Base-by-base conservation (phyloP, 202 grass and related monocot genomes). In the Schoenoplectus tabernaemontani region DNA sequence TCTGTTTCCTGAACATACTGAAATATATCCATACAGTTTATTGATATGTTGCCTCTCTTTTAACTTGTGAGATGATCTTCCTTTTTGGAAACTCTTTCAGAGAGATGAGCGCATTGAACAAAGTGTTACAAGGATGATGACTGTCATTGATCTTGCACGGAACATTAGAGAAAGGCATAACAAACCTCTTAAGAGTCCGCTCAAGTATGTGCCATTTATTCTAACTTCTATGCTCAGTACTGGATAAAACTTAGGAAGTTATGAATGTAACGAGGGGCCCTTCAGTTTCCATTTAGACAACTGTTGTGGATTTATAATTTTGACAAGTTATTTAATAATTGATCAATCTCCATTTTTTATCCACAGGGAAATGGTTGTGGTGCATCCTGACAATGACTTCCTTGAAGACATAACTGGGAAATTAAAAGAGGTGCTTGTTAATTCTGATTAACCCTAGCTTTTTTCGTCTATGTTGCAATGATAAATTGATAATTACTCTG, bases 41-140 rank as follows among this genome's bases (percentile, higher is more conserved):
- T 50, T 28, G 43, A 72, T 5, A 0, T 69, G 34, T 65, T 69
- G 4, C 24, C 19, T 69, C 65, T 69, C 62, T 69, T 69, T 9
- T 69, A 50, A 38, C 62, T 6, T 65, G 62, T 39, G 32, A 67
- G 42, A 17, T 62, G 20, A 77, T 15, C 9, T 51, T 51, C 22
- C 24, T 58, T 80, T 81, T 76, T 50, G 73, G 44, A 46, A 6
- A 51, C 47, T 64, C 59, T 64, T 93, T 82, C 62, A 99, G 96
- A 99, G 96, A 89, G 92, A 96, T 70, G 92, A 99, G 69, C 92
- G 96, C 68, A 93, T 96, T 85, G 96, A 99, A 57, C 92, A 85
- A 91, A 99, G 96, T 84, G 96, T 99, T 36, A 87, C 60, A 59
- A 95, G 96, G 84, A 99, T 96, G 92, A 95, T 96, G 85, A 99